Conservation (phyloP, 1,284 basidiomycete genomes). For the Athelia psychrophila region DNA sequence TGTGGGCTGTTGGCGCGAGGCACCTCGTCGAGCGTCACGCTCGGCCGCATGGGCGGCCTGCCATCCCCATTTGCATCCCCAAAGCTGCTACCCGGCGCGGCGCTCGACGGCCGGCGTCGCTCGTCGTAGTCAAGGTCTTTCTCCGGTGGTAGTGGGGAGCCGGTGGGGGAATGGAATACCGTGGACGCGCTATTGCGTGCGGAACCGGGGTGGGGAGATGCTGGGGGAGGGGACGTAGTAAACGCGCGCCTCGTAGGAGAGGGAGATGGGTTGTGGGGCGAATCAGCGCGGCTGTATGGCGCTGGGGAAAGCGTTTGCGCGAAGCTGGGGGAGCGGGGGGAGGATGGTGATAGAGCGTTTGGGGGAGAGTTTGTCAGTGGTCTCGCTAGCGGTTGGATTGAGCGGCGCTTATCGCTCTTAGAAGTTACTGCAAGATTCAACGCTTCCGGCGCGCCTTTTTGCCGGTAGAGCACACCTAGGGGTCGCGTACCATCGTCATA, state of each 20-base stretch:
- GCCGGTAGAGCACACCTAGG: conserved; percentile 39
- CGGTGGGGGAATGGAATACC: neutral
- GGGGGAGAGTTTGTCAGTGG: neutral
- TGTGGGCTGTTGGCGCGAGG: conserved; percentile 16
- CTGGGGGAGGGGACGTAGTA: neutral
- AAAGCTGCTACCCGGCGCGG: too few relatives aligned
- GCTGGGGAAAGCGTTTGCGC: neutral
- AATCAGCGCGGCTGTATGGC: neutral
- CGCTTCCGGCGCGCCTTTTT: conserved; percentile 7
- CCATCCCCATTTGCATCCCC: neutral
- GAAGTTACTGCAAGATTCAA: too few relatives aligned
- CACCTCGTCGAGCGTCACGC: conserved; percentile 14
- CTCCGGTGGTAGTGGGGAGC: neutral
- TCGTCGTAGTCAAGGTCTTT: neutral
- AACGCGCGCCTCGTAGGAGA: neutral
- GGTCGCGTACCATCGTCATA: conserved; percentile 59
- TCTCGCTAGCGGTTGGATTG: neutral
- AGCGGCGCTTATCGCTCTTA: too few relatives aligned
- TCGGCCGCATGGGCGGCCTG: conserved; percentile 7
- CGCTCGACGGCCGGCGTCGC: too few relatives aligned
- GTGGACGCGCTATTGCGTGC: neutral
- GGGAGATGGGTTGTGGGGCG: neutral
- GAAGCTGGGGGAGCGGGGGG: neutral
- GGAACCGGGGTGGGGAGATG: neutral
- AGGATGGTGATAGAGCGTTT: neutral